Evolutionary conservation across 2,329 filamentous ascomycete species (phyloP), one percentile per base, ranked within the genome.

Genomic region (Magnaporthiopsis incrustans): DNA sequence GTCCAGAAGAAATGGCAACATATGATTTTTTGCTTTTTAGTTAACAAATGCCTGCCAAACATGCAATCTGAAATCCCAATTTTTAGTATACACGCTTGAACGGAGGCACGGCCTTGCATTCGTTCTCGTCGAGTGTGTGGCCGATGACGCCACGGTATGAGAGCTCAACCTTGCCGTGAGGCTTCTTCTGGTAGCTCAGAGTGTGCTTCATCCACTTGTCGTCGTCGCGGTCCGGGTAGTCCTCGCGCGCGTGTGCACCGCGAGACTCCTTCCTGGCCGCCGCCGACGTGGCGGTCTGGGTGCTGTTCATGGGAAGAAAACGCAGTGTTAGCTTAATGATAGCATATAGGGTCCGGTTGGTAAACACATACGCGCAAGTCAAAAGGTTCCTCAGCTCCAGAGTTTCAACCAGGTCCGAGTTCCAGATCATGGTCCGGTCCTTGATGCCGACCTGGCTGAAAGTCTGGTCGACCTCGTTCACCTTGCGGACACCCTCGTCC

Each of bases 381-480:
- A 99, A 82, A 73, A 99, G 79, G 79, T 99, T 99, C 74, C 93
- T 86, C 74, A 98, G 83, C 81, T 99, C 95, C 64, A 99, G 87
- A 10, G 94, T 96, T 85, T 98, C 94, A 67, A 97, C 92, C 56
- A 98, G 86, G 74, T 98, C 94, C 30, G 91, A 92, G 87, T 98
- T 98, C 94, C 94, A 98, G 82, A 98, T 98, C 94, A 98, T 97
- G 85, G 91, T 96, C 78, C 95, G 90, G 79, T 98, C 94, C 86
- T 97, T 96, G 81, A 91, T 97, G 73, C 92, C 91, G 71, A 98
- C 89, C 74, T 97, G 83, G 71, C 83, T 79, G 80, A 90, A 98
- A 72, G 82, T 84, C 71, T 85, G 78, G 76, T 98, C 94, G 71
- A 98, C 91, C 70, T 92, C 87, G 69, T 80, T 87, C 77, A 98